Conservation (phyloP, 2,329 filamentous ascomycete species). For the Ceratocystis cacaofunesta region DNA sequence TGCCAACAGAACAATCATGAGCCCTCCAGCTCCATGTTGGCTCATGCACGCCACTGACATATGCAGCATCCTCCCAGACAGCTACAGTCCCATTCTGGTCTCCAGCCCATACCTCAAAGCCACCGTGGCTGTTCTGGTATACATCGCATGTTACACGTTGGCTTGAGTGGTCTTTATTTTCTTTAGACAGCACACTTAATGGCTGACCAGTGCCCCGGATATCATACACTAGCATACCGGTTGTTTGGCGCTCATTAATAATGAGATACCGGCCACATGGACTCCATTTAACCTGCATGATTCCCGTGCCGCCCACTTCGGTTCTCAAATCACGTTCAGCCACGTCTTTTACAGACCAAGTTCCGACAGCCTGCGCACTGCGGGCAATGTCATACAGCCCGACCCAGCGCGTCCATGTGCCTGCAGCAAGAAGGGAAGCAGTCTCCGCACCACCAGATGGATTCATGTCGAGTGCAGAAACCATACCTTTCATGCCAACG, state of each 20-base stretch:
- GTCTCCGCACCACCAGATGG: slow-evolving; percentile 23
- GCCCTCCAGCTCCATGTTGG: slow-evolving; percentile 37
- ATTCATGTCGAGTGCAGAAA: slow-evolving; percentile 40
- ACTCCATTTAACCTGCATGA: slow-evolving; percentile 46
- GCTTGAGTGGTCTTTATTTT: slow-evolving; percentile 9
- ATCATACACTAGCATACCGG: slow-evolving; percentile 46
- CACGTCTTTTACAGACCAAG: slow-evolving; percentile 45
- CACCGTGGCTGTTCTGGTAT: slow-evolving; percentile 29
- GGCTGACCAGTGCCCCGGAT: slow-evolving; percentile 43
- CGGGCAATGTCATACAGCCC: slow-evolving; percentile 47
- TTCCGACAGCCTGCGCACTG: slow-evolving; percentile 38
- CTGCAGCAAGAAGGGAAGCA: slow-evolving; percentile 38
- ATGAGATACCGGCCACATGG: slow-evolving; percentile 47
- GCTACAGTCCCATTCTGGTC: slow-evolving; percentile 38
- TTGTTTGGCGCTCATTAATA: slow-evolving; percentile 44
- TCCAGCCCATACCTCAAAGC: slow-evolving; percentile 49
- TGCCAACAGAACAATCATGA: slow-evolving; percentile 34
- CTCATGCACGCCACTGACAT: slow-evolving; percentile 29
- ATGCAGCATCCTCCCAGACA: slow-evolving; percentile 44
- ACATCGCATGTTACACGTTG: slow-evolving; percentile 43
- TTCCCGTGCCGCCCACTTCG: slow-evolving; percentile 39
- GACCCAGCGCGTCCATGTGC: slow-evolving; percentile 48
- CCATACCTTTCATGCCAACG: slow-evolving; percentile 45
- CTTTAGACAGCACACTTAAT: slow-evolving; percentile 28
- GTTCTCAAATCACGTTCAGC: slow-evolving; percentile 25